phyloP scores from a whole-genome alignment of 2,329 filamentous ascomycete genomes.

The Grosmannia huntii region DNA sequence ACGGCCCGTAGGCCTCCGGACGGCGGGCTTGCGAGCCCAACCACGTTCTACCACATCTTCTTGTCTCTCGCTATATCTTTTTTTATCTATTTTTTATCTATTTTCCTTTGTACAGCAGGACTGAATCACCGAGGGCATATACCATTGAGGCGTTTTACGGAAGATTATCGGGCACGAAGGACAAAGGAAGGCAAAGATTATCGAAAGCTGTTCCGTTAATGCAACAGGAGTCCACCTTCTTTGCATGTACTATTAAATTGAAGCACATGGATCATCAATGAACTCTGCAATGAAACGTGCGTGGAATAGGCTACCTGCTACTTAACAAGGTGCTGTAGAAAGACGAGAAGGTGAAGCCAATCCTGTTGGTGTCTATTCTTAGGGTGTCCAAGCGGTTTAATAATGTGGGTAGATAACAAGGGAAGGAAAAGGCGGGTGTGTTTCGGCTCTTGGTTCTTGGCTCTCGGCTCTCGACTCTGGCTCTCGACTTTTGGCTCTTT shows the following conservation, averaged over 20 bases:
- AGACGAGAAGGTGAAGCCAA: not conserved
- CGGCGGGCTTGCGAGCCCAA: too few relatives aligned
- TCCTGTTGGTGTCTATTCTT: not conserved
- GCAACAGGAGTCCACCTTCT: not conserved
- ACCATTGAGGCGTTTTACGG: not conserved
- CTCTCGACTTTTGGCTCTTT: too few relatives aligned
- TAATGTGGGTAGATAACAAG: too few relatives aligned
- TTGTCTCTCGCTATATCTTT: constrained; percentile 12
- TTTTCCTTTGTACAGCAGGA: constrained; percentile 9
- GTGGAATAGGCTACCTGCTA: not conserved
- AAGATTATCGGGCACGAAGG: not conserved
- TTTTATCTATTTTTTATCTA: not conserved
- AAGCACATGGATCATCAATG: not conserved
- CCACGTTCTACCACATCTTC: not conserved
- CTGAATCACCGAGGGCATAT: constrained; percentile 2
- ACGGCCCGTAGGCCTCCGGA: constrained; percentile 27
- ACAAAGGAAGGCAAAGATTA: not conserved
- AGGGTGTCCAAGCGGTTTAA: too few relatives aligned
- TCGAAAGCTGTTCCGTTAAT: not conserved
- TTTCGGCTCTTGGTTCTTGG: too few relatives aligned
- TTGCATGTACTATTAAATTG: not conserved
- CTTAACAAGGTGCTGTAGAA: not conserved
- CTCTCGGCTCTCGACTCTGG: too few relatives aligned
- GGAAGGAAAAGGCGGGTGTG: not conserved
- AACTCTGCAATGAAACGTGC: not conserved